Evolutionary conservation across 2,329 filamentous ascomycete species (phyloP).

Genomic region (Botrytis cinerea): DNA sequence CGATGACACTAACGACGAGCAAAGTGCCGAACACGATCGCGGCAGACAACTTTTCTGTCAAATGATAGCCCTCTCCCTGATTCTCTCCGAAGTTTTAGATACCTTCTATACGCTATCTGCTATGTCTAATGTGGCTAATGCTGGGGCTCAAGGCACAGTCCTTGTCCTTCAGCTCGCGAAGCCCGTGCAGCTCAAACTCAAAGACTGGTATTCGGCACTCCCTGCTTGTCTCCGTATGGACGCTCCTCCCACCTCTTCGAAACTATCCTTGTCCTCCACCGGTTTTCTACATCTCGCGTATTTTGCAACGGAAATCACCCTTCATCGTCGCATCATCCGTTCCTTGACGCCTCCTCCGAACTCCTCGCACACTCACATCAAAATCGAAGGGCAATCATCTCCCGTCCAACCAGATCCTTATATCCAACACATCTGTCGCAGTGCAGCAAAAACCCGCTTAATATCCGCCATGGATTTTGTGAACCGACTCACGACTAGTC

Average conservation of each 20-base stretch:
- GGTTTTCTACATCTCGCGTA: conserved; percentile 88
- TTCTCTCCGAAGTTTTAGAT: conserved; percentile 78
- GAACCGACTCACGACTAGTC: conserved; percentile 82
- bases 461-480: conserved; percentile 98
- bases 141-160: conserved; percentile 69
- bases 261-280: conserved; percentile 57
- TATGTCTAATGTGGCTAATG: conserved; percentile 66
- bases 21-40: conserved; percentile 61
- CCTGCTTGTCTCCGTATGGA: conserved; percentile 66
- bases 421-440: conserved; percentile 87
- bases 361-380: conserved; percentile 43
- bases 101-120: conserved; percentile 80
- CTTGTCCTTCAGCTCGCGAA: conserved; percentile 75
- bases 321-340: conserved; percentile 87
- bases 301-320: conserved; percentile 90
- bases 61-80: conserved; percentile 73
- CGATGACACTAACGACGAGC: conserved; percentile 62
- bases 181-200: conserved; percentile 78
- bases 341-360: conserved; percentile 61
- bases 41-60: conserved; percentile 72
- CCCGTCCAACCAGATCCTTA: conserved; percentile 66
- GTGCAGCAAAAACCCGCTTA: conserved; percentile 87
- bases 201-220: conserved; percentile 78
- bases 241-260: conserved; percentile 49
- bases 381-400: conserved; percentile 41